Conservation (phyloP, 495 filamentous ascomycete genomes). For the Lasiosphaeris hirsuta region DNA sequence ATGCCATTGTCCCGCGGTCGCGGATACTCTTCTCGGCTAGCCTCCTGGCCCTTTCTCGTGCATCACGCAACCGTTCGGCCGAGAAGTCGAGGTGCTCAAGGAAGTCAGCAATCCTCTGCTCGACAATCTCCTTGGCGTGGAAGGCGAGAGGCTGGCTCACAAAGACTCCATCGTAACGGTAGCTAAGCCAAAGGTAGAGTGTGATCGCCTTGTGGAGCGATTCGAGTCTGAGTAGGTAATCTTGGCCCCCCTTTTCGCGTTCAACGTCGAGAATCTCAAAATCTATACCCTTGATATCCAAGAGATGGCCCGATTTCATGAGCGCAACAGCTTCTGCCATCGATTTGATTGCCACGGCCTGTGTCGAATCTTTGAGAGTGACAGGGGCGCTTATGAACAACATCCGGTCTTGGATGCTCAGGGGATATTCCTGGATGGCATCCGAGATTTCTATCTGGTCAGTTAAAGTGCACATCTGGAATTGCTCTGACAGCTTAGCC, state of each 20-base stretch:
- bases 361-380: slow-evolving; percentile 32
- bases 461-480: slow-evolving; percentile 65
- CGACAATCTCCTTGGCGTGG: slow-evolving; percentile 75
- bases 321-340: slow-evolving; percentile 67
- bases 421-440: slow-evolving; percentile 59
- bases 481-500: slow-evolving; percentile 55
- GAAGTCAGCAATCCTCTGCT: slow-evolving; percentile 68
- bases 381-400: slow-evolving; percentile 71
- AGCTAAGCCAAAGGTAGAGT: slow-evolving; percentile 82
- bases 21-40: slow-evolving; percentile 20
- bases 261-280: slow-evolving; percentile 62
- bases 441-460: slow-evolving; percentile 63
- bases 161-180: slow-evolving; percentile 74
- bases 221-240: slow-evolving; percentile 66
- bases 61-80: slow-evolving; percentile 8
- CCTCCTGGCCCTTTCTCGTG: slow-evolving; percentile 21
- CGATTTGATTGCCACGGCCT: slow-evolving; percentile 46
- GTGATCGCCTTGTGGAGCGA: slow-evolving; percentile 75
- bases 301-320: slow-evolving; percentile 57
- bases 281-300: slow-evolving; percentile 61
- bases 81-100: slow-evolving; percentile 43
- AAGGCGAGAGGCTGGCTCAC: slow-evolving; percentile 70
- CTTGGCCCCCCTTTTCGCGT: slow-evolving; percentile 36
- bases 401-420: slow-evolving; percentile 69
- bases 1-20: too few relatives aligned